A percentile compares a stretch with the other conserved stretches of the same genome.
Evolutionary conservation across 257 asterid species (phyloP).

Genomic region (Solanum etuberosum): DNA sequence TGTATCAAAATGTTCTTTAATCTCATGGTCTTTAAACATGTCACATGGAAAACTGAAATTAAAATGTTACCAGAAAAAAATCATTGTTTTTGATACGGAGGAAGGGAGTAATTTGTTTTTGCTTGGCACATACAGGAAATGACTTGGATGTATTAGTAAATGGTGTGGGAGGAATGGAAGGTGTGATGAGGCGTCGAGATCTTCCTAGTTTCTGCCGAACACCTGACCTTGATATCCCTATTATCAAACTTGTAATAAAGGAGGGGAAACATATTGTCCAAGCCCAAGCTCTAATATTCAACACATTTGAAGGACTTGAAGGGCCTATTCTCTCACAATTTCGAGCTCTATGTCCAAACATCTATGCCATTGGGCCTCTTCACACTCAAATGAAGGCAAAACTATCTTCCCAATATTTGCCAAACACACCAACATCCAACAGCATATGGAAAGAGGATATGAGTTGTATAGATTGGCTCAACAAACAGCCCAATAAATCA

Average conservation of each 20-base stretch:
- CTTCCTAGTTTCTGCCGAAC: slow-evolving; percentile 7
- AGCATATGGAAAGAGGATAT: slow-evolving; percentile 8
- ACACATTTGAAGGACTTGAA: slow-evolving; percentile 10
- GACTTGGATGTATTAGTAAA: slow-evolving; percentile 5
- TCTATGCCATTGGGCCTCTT: slow-evolving; percentile 12
- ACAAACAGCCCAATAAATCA: slow-evolving; percentile 1
- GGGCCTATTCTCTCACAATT: slow-evolving; percentile 4
- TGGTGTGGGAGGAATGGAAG: slow-evolving; percentile 9
- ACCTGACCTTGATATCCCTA: background rate
- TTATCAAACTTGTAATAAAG: background rate
- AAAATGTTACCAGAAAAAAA: no score
- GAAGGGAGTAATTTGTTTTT: background rate
- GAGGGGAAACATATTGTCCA: background rate
- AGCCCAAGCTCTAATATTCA: slow-evolving; percentile 11
- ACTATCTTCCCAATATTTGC: background rate
- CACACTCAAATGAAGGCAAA: slow-evolving; percentile 2
- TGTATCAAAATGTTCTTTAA: no score
- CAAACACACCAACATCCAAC: background rate
- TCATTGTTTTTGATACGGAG: no score
- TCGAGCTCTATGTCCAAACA: background rate
- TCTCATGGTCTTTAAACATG: background rate
- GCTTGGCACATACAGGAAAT: background rate
- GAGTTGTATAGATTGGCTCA: slow-evolving; percentile 12
- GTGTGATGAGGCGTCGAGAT: slow-evolving; percentile 5
- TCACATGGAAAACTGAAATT: accelerated